phyloP scores from a whole-genome alignment of 768 basidiomycete species.

The Lactarius hengduanensis region DNA sequence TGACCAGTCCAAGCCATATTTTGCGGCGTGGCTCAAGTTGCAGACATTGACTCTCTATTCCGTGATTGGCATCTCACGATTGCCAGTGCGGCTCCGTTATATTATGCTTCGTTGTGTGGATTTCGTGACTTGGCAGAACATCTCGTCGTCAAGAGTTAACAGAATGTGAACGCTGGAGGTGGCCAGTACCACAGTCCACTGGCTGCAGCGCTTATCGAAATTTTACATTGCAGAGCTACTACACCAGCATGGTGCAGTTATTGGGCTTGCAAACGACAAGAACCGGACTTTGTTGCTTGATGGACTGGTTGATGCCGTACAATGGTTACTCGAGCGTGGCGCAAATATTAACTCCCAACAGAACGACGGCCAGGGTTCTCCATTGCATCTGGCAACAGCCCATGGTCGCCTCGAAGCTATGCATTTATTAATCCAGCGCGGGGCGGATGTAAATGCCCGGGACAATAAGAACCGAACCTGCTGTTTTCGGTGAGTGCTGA shows the following conservation, averaged over 20 bases:
- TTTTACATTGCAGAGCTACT: not conserved
- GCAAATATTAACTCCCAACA: too few relatives aligned
- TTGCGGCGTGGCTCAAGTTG: not conserved
- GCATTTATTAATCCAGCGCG: not conserved
- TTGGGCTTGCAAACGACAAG: not conserved
- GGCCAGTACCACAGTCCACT: not conserved
- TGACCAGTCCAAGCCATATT: not conserved
- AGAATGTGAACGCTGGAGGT: not conserved
- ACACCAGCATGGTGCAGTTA: not conserved
- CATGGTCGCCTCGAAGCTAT: not conserved
- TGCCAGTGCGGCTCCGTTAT: not conserved
- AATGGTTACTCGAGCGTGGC: not conserved
- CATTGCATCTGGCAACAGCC: not conserved
- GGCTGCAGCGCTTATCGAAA: not conserved
- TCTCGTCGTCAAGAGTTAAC: not conserved
- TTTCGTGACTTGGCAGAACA: slow-evolving; percentile 1
- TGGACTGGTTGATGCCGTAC: not conserved
- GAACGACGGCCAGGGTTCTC: too few relatives aligned
- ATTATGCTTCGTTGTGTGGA: not conserved
- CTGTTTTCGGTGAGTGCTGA: not conserved
- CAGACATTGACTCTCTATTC: not conserved
- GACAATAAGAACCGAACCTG: too few relatives aligned
- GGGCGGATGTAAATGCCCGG: not conserved
- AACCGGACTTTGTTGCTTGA: not conserved
- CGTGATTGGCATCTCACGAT: not conserved